Evolutionary conservation across 2,329 filamentous ascomycete genomes (phyloP), one percentile per base, ranked within the genome.

Genomic region (Calonectria multiphialidica): DNA sequence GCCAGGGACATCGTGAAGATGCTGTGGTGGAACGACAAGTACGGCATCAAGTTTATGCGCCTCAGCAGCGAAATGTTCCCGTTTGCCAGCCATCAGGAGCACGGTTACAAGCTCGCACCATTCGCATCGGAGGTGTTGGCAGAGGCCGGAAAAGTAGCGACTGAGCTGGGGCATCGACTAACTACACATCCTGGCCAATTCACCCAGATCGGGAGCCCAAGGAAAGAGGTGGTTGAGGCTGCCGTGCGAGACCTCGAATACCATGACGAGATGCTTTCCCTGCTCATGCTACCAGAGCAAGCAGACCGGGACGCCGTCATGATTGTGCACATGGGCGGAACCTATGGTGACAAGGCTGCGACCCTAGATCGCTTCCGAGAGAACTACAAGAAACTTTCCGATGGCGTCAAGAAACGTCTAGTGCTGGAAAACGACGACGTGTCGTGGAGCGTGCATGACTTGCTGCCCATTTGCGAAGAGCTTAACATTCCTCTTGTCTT

Each of bases 61-160:
- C 87, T 98, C 23, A 98, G 95, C 77, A 98, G 95, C 67, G 96
- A 98, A 78, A 98, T 98, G 94, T 98, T 98, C 75, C 96, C 96
- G 0, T 98, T 98, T 82, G 96, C 96, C 2, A 97, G 94, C 75
- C 96, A 98, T 79, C 89, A 90, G 28, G 93, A 95, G 73, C 93
- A 98, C 76, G 96, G 96, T 0, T 98, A 98, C 83, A 93, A 91
- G 76, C 88, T 98, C 15, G 92, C 92, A 0, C 93, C 94, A 0
- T 98, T 98, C 81, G 96, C 96, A 0, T 91, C 94, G 0, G 92
- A 95, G 16, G 91, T 90, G 0, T 87, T 98, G 12, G 93, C 90
- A 2, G 93, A 96, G 75, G 94, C 91, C 9, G 96, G 96, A 1
- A 92, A 87, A 78, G 91, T 97, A 3, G 92, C 95, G 7, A 93